phyloP scores from a whole-genome alignment of 2,329 filamentous ascomycete genomes.

The Monilinia laxa region DNA sequence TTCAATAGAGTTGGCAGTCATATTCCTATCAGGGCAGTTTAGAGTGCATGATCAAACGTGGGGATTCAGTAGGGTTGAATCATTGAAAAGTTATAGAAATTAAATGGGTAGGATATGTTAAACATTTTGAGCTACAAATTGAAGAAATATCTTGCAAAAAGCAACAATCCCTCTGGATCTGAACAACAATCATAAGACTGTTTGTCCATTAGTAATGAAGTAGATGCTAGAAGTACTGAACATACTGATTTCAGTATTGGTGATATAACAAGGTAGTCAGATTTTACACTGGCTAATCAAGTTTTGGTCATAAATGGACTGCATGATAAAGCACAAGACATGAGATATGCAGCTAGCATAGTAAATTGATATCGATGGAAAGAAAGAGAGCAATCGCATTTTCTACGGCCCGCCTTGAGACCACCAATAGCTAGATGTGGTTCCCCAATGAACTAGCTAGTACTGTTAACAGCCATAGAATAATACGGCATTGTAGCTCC shows the following conservation, averaged over 20 bases:
- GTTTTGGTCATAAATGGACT: background rate
- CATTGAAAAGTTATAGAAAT: background rate
- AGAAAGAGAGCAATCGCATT: background rate
- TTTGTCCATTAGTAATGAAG: background rate
- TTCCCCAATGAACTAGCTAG: background rate
- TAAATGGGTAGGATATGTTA: background rate
- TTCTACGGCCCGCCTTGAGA: background rate
- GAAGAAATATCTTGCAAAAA: background rate
- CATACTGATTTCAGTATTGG: background rate
- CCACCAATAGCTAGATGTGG: background rate
- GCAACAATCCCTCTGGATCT: too few species aligned
- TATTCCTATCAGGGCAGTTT: background rate
- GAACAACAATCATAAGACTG: background rate
- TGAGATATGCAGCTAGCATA: background rate
- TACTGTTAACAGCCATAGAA: background rate
- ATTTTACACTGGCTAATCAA: too few species aligned
- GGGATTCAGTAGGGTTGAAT: background rate
- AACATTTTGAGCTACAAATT: too few species aligned
- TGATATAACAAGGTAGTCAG: background rate
- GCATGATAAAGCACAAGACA: background rate
- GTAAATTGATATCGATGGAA: background rate
- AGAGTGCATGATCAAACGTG: background rate
- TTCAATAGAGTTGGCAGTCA: background rate
- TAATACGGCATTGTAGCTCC: slow-evolving; percentile 3
- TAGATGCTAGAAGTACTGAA: background rate